Conservation (phyloP, 148 eudicot genomes). For the Chenopodium suecicum region DNA sequence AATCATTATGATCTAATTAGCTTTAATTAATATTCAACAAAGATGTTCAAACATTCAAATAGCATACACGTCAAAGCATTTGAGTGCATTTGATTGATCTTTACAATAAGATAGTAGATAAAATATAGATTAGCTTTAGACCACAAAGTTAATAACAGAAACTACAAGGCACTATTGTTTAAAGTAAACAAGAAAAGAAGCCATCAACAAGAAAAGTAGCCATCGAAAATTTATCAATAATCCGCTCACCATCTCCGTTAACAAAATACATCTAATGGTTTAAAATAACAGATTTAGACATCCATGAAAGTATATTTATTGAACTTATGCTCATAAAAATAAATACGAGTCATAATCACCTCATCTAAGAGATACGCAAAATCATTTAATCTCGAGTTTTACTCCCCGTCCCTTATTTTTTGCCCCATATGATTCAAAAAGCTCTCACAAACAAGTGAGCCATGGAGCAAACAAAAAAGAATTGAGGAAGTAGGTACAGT, state of each 20-base stretch:
- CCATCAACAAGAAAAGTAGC: background rate
- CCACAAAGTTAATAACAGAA: background rate
- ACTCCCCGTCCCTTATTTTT: no score
- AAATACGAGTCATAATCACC: background rate
- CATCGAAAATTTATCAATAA: background rate
- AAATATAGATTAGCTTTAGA: background rate
- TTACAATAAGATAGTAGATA: background rate
- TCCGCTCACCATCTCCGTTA: background rate
- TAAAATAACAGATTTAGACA: background rate
- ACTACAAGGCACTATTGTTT: background rate
- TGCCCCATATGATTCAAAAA: no score
- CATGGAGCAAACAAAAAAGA: no score
- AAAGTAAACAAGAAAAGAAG: background rate
- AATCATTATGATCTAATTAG: conserved; percentile 18
- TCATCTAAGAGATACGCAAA: background rate
- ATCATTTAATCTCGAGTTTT: background rate
- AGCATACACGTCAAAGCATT: conserved; percentile 13
- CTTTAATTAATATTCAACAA: conserved; percentile 21
- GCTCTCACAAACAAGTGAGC: no score
- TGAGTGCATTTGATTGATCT: conserved; percentile 11
- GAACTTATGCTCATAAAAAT: background rate
- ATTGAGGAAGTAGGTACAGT: no score
- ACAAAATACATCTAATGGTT: background rate
- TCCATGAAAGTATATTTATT: background rate
- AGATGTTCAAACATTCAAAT: conserved; percentile 26